Evolutionary conservation across 495 filamentous ascomycete species (phyloP).

Genomic region (Jackrogersella minutella): DNA sequence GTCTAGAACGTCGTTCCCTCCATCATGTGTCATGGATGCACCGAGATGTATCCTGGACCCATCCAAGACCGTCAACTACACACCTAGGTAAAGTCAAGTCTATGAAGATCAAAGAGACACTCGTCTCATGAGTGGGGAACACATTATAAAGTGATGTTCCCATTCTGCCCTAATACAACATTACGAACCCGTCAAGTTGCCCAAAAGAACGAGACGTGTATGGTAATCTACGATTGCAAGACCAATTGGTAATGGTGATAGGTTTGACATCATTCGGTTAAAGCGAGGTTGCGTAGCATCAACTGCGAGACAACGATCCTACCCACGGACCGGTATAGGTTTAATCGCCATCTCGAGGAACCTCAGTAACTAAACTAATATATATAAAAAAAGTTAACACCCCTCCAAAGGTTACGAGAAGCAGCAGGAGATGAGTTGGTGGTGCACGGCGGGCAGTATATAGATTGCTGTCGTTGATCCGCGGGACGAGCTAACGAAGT

Average conservation of each 20-base stretch:
- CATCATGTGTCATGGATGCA: constrained; percentile 36
- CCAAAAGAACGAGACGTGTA: constrained; percentile 2
- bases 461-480: constrained; percentile 35
- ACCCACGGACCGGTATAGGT: constrained; percentile 15
- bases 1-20: constrained; percentile 32
- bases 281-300: constrained; percentile 35
- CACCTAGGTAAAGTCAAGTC: neutral
- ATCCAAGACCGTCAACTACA: neutral
- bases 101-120: neutral
- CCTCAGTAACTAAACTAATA: constrained; percentile 15
- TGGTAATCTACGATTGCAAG: constrained; percentile 13
- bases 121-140: neutral
- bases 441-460: constrained; percentile 17
- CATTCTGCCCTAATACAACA: constrained; percentile 10
- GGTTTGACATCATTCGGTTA: constrained; percentile 39
- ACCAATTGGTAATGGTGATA: constrained; percentile 26
- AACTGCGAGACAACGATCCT: constrained; percentile 12
- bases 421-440: constrained; percentile 11
- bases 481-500: constrained; percentile 10
- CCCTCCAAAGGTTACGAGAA: too few relatives aligned
- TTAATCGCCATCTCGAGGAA: constrained; percentile 18
- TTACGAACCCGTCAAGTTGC: constrained; percentile 11
- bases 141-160: neutral
- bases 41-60: neutral
- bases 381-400: too few relatives aligned